phyloP scores from a whole-genome alignment of 176 grass and related monocot genomes.

The Alopecurus myosuroides region DNA sequence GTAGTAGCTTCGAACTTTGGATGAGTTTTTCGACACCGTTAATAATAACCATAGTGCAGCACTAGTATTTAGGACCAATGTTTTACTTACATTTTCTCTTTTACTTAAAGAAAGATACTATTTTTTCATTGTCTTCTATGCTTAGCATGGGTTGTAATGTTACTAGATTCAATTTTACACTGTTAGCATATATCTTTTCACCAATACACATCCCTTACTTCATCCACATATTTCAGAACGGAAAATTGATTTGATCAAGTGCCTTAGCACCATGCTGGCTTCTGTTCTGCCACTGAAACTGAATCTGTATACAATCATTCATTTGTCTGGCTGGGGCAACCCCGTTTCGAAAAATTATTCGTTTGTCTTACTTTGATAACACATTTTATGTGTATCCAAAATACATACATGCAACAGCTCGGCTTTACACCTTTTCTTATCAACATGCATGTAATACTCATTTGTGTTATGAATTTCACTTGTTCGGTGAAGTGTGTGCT shows the following conservation, averaged over 20 bases:
- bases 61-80: neutral
- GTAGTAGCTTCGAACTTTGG: neutral
- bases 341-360: too few species aligned
- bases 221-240: slow-evolving; percentile 7
- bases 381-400: neutral
- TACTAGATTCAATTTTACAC: neutral
- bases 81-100: neutral
- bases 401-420: neutral
- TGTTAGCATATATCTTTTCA: neutral
- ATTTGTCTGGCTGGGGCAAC: too few species aligned
- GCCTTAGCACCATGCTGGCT: neutral
- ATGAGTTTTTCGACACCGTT: neutral
- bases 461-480: slow-evolving; percentile 11
- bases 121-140: neutral
- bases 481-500: neutral
- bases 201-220: neutral
- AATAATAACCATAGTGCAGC: neutral
- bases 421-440: neutral
- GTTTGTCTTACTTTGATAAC: neutral
- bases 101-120: neutral
- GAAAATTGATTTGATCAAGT: neutral
- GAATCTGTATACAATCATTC: neutral
- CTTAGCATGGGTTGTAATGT: neutral
- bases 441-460: neutral
- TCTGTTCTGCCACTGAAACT: neutral